Percentiles rank a stretch among this genome's conserved stretches.
These are phyloP conservation scores for Starmerella asiatica DNA, from an alignment of 805 yeast genomes.

Conservation along the genomic window DNA sequence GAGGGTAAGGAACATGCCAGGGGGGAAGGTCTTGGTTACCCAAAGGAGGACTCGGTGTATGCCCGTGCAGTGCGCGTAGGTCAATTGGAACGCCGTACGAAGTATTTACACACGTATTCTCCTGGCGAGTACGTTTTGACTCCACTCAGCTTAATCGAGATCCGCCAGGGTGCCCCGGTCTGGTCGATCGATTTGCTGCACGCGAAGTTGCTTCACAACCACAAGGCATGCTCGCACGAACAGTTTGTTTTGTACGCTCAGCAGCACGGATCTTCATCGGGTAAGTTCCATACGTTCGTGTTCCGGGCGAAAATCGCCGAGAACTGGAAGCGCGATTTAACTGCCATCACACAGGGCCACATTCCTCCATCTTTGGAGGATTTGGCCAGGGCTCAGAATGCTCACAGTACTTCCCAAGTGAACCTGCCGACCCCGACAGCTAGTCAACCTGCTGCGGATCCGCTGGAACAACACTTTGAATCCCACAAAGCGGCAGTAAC, in stretches of 20 bases:
- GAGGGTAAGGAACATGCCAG: too few species aligned
- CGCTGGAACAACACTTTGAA: not conserved
- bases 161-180: slow-evolving; percentile 36
- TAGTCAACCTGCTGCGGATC: not conserved
- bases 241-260: slow-evolving; percentile 55
- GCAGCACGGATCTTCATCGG: slow-evolving; percentile 21
- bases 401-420: not conserved
- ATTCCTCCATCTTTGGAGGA: slow-evolving; percentile 4
- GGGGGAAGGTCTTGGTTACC: slow-evolving; percentile 40
- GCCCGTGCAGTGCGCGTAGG: slow-evolving; percentile 63
- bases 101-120: slow-evolving; percentile 80
- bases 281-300: slow-evolving; percentile 81
- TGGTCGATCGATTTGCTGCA: slow-evolving; percentile 28
- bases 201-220: slow-evolving; percentile 72
- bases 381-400: not conserved
- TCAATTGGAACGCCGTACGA: slow-evolving; percentile 74
- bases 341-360: slow-evolving; percentile 40
- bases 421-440: too few species aligned
- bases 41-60: slow-evolving; percentile 54
- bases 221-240: slow-evolving; percentile 37
- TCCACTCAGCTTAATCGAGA: slow-evolving; percentile 78
- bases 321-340: slow-evolving; percentile 72
- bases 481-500: not conserved
- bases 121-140: slow-evolving; percentile 86
- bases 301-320: slow-evolving; percentile 74